phyloP scores from a whole-genome alignment of 257 asterid species.

The Nicotiana tomentosiformis region DNA sequence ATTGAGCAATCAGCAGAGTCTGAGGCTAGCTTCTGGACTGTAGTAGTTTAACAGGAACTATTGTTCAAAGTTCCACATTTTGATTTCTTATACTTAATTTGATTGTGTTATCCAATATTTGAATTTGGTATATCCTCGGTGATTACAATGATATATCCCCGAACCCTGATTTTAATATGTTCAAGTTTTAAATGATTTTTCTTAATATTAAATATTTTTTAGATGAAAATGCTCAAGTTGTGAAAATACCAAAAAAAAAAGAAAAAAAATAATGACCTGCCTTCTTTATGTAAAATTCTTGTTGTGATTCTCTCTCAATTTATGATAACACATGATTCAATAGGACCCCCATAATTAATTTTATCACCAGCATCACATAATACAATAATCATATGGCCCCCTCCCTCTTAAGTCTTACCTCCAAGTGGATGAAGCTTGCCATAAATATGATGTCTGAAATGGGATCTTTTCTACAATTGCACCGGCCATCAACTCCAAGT shows the following conservation, averaged over 20 bases:
- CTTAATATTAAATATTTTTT: no score
- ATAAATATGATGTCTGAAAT: constrained; percentile 14
- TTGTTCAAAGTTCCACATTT: not conserved
- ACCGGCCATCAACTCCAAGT: not conserved
- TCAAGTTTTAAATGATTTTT: no score
- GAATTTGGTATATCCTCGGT: not conserved
- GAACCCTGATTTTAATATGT: not conserved
- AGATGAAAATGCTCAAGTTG: no score
- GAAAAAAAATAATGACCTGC: not conserved
- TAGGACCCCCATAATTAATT: not conserved
- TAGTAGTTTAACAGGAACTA: not conserved
- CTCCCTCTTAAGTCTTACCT: not conserved
- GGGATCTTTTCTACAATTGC: not conserved
- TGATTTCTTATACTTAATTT: no score
- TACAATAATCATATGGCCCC: not conserved
- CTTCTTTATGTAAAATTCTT: not conserved
- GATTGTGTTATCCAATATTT: not conserved
- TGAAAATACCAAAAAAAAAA: no score
- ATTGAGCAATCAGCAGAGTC: not conserved
- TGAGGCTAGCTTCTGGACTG: not conserved
- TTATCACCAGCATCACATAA: no score
- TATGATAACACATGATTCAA: not conserved
- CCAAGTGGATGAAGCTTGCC: not conserved
- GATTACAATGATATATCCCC: not conserved
- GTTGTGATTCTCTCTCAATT: not conserved